These are phyloP conservation scores for Globisporangium nunn DNA, from an alignment of 352 stramenopile species.

Conservation along the genomic window DNA sequence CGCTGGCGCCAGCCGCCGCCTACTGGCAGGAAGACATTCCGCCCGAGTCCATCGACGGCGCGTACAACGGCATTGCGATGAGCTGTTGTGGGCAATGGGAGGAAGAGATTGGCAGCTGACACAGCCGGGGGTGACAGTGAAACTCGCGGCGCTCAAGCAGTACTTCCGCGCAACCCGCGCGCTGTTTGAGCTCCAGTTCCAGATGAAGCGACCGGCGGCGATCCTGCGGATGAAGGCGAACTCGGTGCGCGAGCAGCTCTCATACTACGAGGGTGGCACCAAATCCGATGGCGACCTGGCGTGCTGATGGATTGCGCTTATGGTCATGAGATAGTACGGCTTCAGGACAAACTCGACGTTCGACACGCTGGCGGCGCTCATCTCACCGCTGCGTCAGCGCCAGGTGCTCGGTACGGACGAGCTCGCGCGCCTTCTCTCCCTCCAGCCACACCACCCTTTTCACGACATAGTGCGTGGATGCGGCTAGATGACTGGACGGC, in stretches of 20 bases:
- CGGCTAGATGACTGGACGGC: slow-evolving; percentile 65
- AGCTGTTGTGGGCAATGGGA: no score
- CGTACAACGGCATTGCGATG: background rate
- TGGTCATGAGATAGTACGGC: slow-evolving; percentile 34
- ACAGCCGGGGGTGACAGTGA: slow-evolving; percentile 21
- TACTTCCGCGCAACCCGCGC: slow-evolving; percentile 56
- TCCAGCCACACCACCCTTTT: background rate
- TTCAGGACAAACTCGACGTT: slow-evolving; percentile 63
- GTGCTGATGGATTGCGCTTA: background rate
- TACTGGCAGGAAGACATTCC: slow-evolving; percentile 11
- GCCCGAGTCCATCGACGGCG: slow-evolving; percentile 12
- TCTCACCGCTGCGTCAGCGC: slow-evolving; percentile 52
- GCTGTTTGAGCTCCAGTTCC: slow-evolving; percentile 70
- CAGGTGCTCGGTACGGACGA: slow-evolving; percentile 57
- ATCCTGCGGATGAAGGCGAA: slow-evolving; percentile 74
- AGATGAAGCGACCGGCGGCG: slow-evolving; percentile 61
- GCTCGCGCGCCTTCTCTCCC: no score
- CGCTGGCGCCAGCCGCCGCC: slow-evolving; percentile 4
- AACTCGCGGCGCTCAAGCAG: slow-evolving; percentile 41
- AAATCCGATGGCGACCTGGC: no score
- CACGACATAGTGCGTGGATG: background rate
- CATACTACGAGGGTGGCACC: no score
- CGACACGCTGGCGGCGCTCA: slow-evolving; percentile 51
- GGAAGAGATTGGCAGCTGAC: no score
- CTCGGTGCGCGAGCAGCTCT: slow-evolving; percentile 17